Evolutionary conservation across 2,329 filamentous ascomycete genomes (phyloP), one percentile per base, ranked within the genome.

Genomic region (Verticillium isaacii): DNA sequence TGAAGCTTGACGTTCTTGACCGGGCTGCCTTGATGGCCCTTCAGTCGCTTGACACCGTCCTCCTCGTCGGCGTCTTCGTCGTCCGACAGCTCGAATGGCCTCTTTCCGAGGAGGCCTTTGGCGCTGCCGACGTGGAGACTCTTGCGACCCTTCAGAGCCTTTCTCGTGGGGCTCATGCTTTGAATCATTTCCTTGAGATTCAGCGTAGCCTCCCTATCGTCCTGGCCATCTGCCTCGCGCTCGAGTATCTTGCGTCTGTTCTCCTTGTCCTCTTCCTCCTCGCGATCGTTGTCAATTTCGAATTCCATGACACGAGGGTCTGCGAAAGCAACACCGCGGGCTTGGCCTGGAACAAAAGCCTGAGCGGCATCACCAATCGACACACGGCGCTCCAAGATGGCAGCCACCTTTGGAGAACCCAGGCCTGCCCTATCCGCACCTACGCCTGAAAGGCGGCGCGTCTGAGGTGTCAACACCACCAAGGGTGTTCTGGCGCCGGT

Each of bases 151-250:
- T 82, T 86, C 7, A 90, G 67, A 6, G 77, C 74, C 60, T 85
- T 88, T 72, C 92, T 91, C 74, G 90, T 91, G 0, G 91, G 91
- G 29, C 89, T 92, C 65, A 94, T 80, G 61, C 86, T 90, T 64
- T 89, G 83, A 63, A 94, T 94, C 85, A 92, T 89, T 65, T 92
- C 89, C 65, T 86, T 89, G 54, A 94, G 76, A 64, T 86, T 91
- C 39, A 87, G 74, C 0, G 89, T 90, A 2, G 79, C 80, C 65
- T 91, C 89, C 56, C 80, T 83, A 37, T 87, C 85, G 39, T 83
- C 81, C 32, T 78, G 75, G 59, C 78, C 74, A 67, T 84, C 74
- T 6, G 76, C 79, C 67, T 85, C 82, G 36, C 82, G 78, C 67
- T 86, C 80, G 23, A 85, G 75, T 55, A 85, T 81, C 57, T 76